phyloP scores from a whole-genome alignment of 257 asterid species.

The Capsicum baccatum region DNA sequence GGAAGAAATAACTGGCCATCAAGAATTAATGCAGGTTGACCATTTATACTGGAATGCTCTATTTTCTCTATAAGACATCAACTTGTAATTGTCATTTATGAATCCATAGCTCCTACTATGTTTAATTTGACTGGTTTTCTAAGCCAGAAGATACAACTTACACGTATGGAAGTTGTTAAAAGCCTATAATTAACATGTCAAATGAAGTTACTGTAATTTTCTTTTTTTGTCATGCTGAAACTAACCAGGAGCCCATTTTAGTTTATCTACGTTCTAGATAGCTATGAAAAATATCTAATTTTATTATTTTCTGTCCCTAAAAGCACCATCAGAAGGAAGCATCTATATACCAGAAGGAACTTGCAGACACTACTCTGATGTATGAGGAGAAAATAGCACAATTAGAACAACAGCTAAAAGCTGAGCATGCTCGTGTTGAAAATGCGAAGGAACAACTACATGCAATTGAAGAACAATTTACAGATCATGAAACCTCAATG shows the following conservation, averaged over 20 bases:
- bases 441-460: slow-evolving; percentile 60
- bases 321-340: slow-evolving; percentile 67
- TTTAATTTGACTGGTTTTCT: not conserved
- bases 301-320: slow-evolving; percentile 29
- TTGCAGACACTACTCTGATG: slow-evolving; percentile 76
- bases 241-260: not conserved
- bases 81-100: not conserved
- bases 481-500: slow-evolving; percentile 51
- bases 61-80: not conserved
- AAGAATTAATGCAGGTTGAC: slow-evolving; percentile 63
- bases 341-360: slow-evolving; percentile 57
- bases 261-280: not conserved
- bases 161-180: not conserved
- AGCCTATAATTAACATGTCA: not conserved
- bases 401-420: slow-evolving; percentile 59
- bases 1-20: slow-evolving; percentile 56
- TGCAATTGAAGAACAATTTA: slow-evolving; percentile 44
- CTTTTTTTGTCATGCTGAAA: slow-evolving; percentile 8
- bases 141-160: not conserved
- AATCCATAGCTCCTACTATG: not conserved
- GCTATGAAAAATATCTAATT: slow-evolving; percentile 33
- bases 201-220: not conserved
- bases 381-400: slow-evolving; percentile 69
- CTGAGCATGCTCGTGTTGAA: slow-evolving; percentile 49
- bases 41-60: slow-evolving; percentile 18